Percentiles rank a stretch among this genome's conserved stretches.
phyloP scores from a whole-genome alignment of 306 rosid species.

The Begonia masoniana region DNA sequence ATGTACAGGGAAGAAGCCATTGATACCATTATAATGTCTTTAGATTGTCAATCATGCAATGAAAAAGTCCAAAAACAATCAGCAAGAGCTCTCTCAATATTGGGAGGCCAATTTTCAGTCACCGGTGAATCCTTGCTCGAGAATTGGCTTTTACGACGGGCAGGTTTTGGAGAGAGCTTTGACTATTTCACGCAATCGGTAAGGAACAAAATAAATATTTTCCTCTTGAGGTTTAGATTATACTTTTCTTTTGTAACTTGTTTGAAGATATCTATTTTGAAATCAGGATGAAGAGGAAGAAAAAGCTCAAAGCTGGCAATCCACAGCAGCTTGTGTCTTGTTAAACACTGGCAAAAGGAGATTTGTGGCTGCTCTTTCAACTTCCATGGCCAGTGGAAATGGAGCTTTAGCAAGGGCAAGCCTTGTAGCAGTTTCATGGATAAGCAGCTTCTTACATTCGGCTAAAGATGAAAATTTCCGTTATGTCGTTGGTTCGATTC shows the following conservation, averaged over 20 bases:
- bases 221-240: neutral
- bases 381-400: conserved; percentile 37
- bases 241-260: neutral
- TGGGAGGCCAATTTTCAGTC: conserved; percentile 55
- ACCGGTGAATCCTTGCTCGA: conserved; percentile 46
- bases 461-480: conserved; percentile 26
- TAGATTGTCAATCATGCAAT: conserved; percentile 27
- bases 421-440: conserved; percentile 62
- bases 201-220: conserved; percentile 1
- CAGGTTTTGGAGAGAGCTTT: conserved; percentile 37
- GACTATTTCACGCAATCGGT: conserved; percentile 27
- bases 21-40: conserved; percentile 39
- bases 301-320: conserved; percentile 49
- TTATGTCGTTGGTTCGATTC: conserved; percentile 35
- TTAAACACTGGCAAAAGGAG: conserved; percentile 40
- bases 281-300: conserved; percentile 40
- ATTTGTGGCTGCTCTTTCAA: conserved; percentile 49
- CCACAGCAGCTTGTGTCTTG: conserved; percentile 40
- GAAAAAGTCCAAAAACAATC: conserved; percentile 43
- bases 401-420: conserved; percentile 59
- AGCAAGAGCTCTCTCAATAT: conserved; percentile 47
- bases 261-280: neutral
- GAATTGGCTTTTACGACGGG: conserved; percentile 49
- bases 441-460: conserved; percentile 35
- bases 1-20: conserved; percentile 74